Conservation (phyloP, 768 basidiomycete species). For the Amanita rubescens region DNA sequence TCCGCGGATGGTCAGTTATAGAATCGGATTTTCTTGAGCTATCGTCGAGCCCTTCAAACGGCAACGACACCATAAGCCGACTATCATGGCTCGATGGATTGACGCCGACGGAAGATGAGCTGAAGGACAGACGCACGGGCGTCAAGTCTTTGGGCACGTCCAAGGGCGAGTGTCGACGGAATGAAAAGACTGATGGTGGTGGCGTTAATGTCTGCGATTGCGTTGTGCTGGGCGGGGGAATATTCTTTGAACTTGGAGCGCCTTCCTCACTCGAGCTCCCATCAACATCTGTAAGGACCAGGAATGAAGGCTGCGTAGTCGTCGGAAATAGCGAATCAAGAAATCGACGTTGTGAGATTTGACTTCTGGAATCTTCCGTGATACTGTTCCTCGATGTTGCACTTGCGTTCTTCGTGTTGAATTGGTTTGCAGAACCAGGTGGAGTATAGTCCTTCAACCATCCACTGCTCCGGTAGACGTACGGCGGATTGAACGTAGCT, state of each 20-base stretch:
- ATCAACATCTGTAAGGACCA: background rate
- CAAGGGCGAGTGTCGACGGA: conserved; percentile 22
- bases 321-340: conserved; percentile 29
- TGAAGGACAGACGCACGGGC: conserved; percentile 1
- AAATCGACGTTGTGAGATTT: no score
- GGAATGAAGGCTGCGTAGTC: background rate
- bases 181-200: background rate
- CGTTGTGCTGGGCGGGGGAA: background rate
- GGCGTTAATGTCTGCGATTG: background rate
- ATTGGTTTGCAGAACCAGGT: background rate
- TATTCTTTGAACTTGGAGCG: background rate
- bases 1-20: no score
- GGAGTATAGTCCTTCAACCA: background rate
- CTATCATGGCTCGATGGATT: background rate
- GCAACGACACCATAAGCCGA: background rate
- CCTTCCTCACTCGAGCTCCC: background rate
- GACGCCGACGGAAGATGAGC: background rate
- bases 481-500: background rate
- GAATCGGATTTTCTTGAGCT: background rate
- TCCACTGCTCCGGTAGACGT: background rate
- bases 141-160: conserved; percentile 23
- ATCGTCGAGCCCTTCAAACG: background rate
- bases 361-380: no score
- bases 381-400: no score
- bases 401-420: background rate